Evolutionary conservation across 148 eudicot genomes (phyloP), one percentile per base, ranked within the genome.

Genomic region (Fagopyrum homotropicum): DNA sequence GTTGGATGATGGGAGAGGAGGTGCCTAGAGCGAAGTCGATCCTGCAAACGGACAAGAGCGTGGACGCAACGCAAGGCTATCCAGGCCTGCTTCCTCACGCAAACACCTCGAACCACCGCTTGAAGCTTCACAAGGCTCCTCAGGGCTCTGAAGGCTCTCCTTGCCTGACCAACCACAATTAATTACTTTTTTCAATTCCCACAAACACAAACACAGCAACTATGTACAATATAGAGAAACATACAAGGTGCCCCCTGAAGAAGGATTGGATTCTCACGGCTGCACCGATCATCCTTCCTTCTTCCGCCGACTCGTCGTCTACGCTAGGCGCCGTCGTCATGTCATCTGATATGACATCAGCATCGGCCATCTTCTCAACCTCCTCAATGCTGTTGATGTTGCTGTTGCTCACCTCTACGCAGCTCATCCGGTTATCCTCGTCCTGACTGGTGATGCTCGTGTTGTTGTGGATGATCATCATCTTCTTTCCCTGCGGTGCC

Each of bases 171-270:
- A 22, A 22, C 26, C 15, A 14, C 40, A 7, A 10, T 30, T 9
- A 22, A 22, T 22, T 22, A 22, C 26, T 22, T 22, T 22, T 22
- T 22, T 22, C 26, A 22, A 22, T 22, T 22, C 0, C 26, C 26
- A 22, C 26, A 22, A 22, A 22, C 26, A 22, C 26, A 22, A 22
- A 22, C 26, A 22, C 26, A 22, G 26, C 26, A 22, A 22, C n/a
- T n/a, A n/a, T n/a, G n/a, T n/a, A n/a, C n/a, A n/a, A 26, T 29
- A 6, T 0, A 66, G 71, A 22, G 48, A 16, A 7, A 11, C 69
- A 44, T 90, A 93, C 98, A 76, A 91, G 86, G 86, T 93, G 92
- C 57, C 84, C 92, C 89, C 98, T 84, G 84, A 91, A 93, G 76
- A 72, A 79, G 16, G 97, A 75, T 75, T 93, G 98, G 74, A 93